Conservation (phyloP, 306 rosid species). For the cucumber (Cucumis sativus) region DNA sequence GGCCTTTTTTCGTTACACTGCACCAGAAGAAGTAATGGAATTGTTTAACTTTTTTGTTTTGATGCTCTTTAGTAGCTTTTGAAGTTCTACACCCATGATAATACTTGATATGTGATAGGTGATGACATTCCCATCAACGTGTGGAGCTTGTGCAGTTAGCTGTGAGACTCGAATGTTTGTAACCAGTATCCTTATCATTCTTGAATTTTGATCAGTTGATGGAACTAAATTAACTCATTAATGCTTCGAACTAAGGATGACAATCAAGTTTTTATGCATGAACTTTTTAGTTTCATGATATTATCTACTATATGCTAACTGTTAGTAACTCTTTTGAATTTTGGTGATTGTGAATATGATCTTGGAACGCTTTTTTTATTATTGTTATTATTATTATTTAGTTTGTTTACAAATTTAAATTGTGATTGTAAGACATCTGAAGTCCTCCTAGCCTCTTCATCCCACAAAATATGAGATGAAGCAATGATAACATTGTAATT, state of each 20-base stretch:
- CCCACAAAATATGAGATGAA: background rate
- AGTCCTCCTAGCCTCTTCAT: background rate
- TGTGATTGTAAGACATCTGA: background rate
- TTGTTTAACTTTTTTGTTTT: background rate
- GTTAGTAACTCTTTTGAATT: background rate
- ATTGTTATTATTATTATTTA: too few relatives aligned
- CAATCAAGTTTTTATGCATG: background rate
- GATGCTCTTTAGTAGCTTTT: background rate
- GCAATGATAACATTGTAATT: background rate
- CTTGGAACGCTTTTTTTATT: background rate
- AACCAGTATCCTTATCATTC: slow-evolving; percentile 57
- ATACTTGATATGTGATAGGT: slow-evolving; percentile 39
- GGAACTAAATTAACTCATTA: background rate
- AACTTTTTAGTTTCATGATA: background rate
- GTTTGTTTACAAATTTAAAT: background rate
- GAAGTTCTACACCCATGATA: background rate
- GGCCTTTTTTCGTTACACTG: slow-evolving; percentile 70
- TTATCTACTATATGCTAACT: background rate
- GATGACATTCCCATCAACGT: slow-evolving; percentile 96
- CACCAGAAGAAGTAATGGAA: slow-evolving; percentile 79
- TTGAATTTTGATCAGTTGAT: slow-evolving; percentile 3
- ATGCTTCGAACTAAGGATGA: background rate
- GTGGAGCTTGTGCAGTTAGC: slow-evolving; percentile 53
- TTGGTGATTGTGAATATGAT: background rate
- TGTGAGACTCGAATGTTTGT: slow-evolving; percentile 97